These are phyloP conservation scores for Suhomyces panamericanus DNA, from an alignment of 1,139 yeast species.

Conservation along the genomic window DNA sequence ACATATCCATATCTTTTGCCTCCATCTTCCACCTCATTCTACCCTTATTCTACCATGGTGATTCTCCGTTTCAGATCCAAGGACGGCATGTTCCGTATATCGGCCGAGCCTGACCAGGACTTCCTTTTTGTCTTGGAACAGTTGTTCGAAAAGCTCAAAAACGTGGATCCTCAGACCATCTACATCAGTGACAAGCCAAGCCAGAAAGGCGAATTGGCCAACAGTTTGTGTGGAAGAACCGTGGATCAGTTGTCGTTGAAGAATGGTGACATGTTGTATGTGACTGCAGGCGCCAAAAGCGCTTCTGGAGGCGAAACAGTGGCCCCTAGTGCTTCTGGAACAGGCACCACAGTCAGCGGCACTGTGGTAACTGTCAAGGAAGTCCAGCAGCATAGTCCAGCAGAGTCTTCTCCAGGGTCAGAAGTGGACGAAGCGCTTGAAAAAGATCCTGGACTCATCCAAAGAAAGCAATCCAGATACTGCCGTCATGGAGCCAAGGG, in stretches of 20 bases:
- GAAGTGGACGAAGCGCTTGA: slow-evolving; percentile 62
- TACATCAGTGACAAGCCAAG: slow-evolving; percentile 48
- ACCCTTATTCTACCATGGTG: slow-evolving; percentile 8
- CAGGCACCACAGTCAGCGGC: slow-evolving; percentile 7
- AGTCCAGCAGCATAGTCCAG: background rate
- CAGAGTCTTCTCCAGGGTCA: slow-evolving; percentile 2
- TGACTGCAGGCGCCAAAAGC: slow-evolving; percentile 28
- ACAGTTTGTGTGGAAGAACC: slow-evolving; percentile 44
- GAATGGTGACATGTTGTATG: slow-evolving; percentile 84
- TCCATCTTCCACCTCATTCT: background rate
- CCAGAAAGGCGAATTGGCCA: slow-evolving; percentile 47
- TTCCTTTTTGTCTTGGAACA: slow-evolving; percentile 52
- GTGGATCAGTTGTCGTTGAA: slow-evolving; percentile 54
- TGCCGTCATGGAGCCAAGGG: slow-evolving; percentile 93
- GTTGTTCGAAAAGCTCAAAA: slow-evolving; percentile 36
- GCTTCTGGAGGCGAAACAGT: background rate
- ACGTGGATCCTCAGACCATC: slow-evolving; percentile 34
- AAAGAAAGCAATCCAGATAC: slow-evolving; percentile 58
- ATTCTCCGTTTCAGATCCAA: slow-evolving; percentile 74
- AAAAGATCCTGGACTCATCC: slow-evolving; percentile 68
- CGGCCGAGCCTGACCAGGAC: slow-evolving; percentile 47
- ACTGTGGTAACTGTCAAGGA: slow-evolving; percentile 12
- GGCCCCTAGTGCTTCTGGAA: slow-evolving; percentile 5
- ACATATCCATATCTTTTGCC: slow-evolving; percentile 2
- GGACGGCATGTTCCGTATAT: slow-evolving; percentile 77